Percentiles rank a stretch among this genome's conserved stretches.
These are phyloP conservation scores for Colletotrichum tamarilloi DNA, from an alignment of 2,329 filamentous ascomycete genomes.

Conservation along the genomic window DNA sequence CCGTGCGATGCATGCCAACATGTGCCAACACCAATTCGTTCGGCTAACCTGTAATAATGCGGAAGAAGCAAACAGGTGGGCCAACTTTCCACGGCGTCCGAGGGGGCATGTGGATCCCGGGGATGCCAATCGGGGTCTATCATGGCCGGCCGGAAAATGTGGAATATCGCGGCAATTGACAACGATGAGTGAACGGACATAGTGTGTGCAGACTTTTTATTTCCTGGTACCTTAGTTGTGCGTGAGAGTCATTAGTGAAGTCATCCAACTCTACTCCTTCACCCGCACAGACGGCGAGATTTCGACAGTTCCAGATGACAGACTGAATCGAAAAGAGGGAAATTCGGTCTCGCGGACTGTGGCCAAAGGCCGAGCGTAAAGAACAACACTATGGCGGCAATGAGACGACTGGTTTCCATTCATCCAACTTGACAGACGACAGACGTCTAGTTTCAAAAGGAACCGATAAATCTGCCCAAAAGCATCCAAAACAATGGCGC, in stretches of 20 bases:
- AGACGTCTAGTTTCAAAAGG: not conserved
- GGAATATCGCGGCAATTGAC: not conserved
- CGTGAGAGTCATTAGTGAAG: too few relatives aligned
- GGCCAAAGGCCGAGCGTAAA: not conserved
- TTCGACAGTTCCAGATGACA: not conserved
- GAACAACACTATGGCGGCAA: not conserved
- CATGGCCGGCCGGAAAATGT: not conserved
- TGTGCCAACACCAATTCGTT: not conserved
- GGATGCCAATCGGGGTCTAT: not conserved
- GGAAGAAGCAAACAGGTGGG: too few relatives aligned
- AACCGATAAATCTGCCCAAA: not conserved
- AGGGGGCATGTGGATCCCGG: not conserved
- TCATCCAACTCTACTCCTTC: not conserved
- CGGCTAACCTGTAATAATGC: not conserved
- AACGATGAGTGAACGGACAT: not conserved
- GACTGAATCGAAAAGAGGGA: not conserved
- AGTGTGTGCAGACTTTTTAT: not conserved
- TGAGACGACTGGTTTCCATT: not conserved
- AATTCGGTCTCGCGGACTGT: too few relatives aligned
- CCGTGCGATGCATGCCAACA: not conserved
- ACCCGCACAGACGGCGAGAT: not conserved
- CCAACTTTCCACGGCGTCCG: not conserved
- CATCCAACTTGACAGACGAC: not conserved
- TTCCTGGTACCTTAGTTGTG: not conserved
- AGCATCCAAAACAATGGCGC: not conserved